A percentile compares a stretch with the other conserved stretches of the same genome.
These are phyloP conservation scores for Alternaria novae-zelandiae DNA, from an alignment of 2,329 filamentous ascomycete species.

Conservation along the genomic window DNA sequence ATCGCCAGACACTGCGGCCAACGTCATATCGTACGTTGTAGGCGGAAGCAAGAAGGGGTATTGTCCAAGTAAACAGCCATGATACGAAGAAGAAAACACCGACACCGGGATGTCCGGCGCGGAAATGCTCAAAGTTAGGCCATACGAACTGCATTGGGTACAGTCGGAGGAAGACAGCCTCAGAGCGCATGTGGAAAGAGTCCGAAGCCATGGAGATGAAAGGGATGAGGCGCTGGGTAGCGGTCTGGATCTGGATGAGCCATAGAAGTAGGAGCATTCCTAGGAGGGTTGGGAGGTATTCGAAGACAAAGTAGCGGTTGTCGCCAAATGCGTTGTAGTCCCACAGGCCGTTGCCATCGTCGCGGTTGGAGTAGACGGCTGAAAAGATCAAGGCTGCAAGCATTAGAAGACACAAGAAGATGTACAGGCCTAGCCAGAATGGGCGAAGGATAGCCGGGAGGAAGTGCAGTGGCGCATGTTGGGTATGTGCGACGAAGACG, in stretches of 20 bases:
- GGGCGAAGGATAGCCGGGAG: constrained; percentile 75
- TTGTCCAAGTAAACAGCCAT: constrained; percentile 79
- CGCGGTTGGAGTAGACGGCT: constrained; percentile 54
- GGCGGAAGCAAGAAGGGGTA: constrained; percentile 79
- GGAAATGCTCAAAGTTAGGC: constrained; percentile 71
- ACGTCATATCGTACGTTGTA: constrained; percentile 71
- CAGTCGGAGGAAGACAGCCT: constrained; percentile 68
- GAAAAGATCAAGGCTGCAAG: constrained; percentile 74
- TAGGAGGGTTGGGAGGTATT: constrained; percentile 81
- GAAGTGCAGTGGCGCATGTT: constrained; percentile 64
- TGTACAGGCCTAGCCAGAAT: constrained; percentile 66
- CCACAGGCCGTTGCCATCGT: constrained; percentile 67
- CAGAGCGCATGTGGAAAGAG: constrained; percentile 63
- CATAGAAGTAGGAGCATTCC: constrained; percentile 76
- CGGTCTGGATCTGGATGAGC: constrained; percentile 74
- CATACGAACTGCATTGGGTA: constrained; percentile 70
- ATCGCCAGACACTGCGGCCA: constrained; percentile 71
- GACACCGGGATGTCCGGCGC: constrained; percentile 70
- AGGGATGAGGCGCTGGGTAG: constrained; percentile 78
- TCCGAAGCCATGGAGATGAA: constrained; percentile 78
- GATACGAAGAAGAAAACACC: constrained; percentile 71
- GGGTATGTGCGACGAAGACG: constrained; percentile 56
- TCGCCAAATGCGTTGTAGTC: constrained; percentile 73
- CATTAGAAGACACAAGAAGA: constrained; percentile 71
- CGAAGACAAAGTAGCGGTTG: constrained; percentile 81